A percentile compares a stretch with the other conserved stretches of the same genome.
Evolutionary conservation across 139 green algal genomes (phyloP).

Genomic region (Ettlia oleoabundans): DNA sequence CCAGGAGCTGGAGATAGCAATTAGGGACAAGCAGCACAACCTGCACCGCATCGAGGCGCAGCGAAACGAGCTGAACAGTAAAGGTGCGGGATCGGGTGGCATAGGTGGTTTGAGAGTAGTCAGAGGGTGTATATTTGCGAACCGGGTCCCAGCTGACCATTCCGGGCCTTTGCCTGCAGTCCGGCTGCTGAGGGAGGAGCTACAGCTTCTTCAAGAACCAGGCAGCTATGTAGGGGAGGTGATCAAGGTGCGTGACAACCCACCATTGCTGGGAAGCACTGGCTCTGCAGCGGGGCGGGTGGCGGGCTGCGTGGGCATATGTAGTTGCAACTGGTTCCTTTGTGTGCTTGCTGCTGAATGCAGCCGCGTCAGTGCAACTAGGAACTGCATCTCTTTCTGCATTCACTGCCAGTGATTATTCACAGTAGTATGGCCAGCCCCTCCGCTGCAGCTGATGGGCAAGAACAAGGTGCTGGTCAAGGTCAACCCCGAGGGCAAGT

Average conservation of each 20-base stretch:
- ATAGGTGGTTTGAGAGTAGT: no score
- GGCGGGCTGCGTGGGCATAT: no score
- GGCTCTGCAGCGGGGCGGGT: no score
- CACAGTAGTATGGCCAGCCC: no score
- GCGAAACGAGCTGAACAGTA: conserved; percentile 97
- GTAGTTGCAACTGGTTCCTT: no score
- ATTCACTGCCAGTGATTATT: no score
- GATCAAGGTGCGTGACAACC: conserved; percentile 95
- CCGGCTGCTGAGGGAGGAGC: conserved; percentile 93
- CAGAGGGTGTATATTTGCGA: no score
- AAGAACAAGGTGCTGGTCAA: conserved; percentile 99
- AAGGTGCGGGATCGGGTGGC: no score
- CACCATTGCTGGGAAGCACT: no score
- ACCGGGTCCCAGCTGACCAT: not conserved
- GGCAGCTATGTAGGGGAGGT: conserved; percentile 99
- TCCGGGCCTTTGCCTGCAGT: conserved; percentile 75
- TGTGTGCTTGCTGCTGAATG: not conserved
- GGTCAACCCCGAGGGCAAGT: conserved; percentile 98
- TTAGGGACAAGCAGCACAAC: conserved; percentile 94
- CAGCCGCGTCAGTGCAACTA: no score
- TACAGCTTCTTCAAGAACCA: conserved; percentile 97
- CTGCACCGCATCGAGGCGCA: conserved; percentile 96
- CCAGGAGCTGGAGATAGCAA: conserved; percentile 91
- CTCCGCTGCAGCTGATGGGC: conserved; percentile 90
- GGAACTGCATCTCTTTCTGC: no score